These are phyloP conservation scores for Hypoxylon sp. DNA, from an alignment of 2,329 filamentous ascomycete species.

Conservation along the genomic window DNA sequence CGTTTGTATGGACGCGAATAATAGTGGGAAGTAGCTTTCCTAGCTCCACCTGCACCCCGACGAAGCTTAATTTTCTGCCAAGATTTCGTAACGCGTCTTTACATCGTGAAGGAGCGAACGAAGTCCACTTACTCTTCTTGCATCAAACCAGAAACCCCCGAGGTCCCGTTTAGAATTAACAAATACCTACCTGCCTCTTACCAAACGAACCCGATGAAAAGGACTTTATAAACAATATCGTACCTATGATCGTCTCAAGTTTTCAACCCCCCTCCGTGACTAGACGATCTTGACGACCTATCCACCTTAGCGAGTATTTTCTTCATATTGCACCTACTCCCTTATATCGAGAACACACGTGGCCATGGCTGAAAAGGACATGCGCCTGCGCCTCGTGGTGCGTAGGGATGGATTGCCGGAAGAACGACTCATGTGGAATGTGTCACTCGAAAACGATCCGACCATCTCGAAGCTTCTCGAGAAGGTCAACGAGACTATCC, in stretches of 20 bases:
- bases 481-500: conserved; percentile 83
- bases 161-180: neutral
- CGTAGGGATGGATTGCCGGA: conserved; percentile 81
- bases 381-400: conserved; percentile 82
- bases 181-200: no score
- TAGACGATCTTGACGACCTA: conserved; percentile 6
- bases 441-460: conserved; percentile 69
- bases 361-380: conserved; percentile 57
- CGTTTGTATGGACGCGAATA: no score
- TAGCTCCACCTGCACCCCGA: no score
- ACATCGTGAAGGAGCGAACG: conserved; percentile 5
- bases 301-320: neutral
- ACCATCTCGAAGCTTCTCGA: conserved; percentile 84
- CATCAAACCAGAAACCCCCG: neutral
- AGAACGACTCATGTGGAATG: conserved; percentile 79
- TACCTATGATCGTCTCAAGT: conserved; percentile 2
- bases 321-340: neutral
- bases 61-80: conserved; percentile 5
- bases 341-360: conserved; percentile 7
- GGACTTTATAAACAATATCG: neutral
- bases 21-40: no score
- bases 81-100: conserved; percentile 17
- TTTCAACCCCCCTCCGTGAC: neutral
- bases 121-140: neutral
- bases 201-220: neutral